Evolutionary conservation across 495 filamentous ascomycete genomes (phyloP), one percentile per base, ranked within the genome.

Genomic region (Paragyromitra xinjiangensis): DNA sequence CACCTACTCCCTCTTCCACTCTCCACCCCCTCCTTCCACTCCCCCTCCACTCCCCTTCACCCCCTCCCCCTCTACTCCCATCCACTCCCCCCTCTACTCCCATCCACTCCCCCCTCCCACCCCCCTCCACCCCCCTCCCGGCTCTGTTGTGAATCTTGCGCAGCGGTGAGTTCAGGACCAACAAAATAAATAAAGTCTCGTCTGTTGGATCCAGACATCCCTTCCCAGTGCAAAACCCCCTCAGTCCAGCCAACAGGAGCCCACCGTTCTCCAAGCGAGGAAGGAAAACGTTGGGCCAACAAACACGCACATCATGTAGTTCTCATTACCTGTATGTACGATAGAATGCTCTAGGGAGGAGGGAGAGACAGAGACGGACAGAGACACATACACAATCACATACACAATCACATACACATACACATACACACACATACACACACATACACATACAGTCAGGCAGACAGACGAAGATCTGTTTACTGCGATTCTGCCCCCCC

Each of bases 101-200:
- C 14, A 6, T 56, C 7, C 53, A 12, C 45, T 5, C 26, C 40
- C 16, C 26, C 19, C 48, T 22, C n/a, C 29, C 16, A 39, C 56
- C 56, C 37, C 29, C 56, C 3, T 12, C 12, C 29, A 16, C 14
- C n/a, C 26, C 55, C 12, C 55, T 29, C 3, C 24, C 50, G 6
- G 63, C 3, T 24, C 9, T 5, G 44, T 65, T 50, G 44, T 22
- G 44, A 65, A 65, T 50, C 42, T 63, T 65, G 44, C 63, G 63
- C 44, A 56, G 56, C 56, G 56, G 56, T 61, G 56, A 61, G 56
- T 34, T 29, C 16, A 61, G 5, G 26, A 37, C n/a, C 51, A 34
- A 59, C 29, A 34, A n/a, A n/a, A 37, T 34, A 34, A 37, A 6
- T 22, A 3, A 11, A 59, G n/a, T 22, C 51, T 12, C 26, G 51